Conservation (phyloP, 331 rosid species). For the Phaseolus coccineus region DNA sequence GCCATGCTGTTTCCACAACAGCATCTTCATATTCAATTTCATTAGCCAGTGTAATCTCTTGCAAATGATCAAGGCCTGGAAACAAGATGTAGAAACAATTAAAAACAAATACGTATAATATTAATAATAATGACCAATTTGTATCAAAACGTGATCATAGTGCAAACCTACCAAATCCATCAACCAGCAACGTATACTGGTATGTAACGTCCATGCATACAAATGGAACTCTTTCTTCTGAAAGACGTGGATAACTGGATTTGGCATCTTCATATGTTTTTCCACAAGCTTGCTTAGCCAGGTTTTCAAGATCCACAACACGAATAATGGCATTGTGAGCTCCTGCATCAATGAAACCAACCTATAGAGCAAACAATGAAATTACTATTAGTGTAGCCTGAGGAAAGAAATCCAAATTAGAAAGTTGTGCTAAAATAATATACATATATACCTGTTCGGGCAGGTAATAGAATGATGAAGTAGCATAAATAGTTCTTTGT, state of each 20-base stretch:
- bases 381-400: not conserved
- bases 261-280: constrained; percentile 55
- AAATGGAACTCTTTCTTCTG: constrained; percentile 54
- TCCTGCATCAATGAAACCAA: constrained; percentile 2
- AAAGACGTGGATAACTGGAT: constrained; percentile 46
- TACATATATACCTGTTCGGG: not conserved
- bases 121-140: not conserved
- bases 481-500: constrained; percentile 57
- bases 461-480: constrained; percentile 47
- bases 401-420: not conserved
- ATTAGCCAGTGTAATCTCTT: too few species aligned
- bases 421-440: not conserved
- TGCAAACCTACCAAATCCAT: constrained; percentile 68
- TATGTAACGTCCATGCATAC: constrained; percentile 76
- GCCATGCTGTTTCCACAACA: constrained; percentile 78
- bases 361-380: not conserved
- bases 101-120: not conserved
- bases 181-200: constrained; percentile 65
- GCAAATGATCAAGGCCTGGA: constrained; percentile 9
- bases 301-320: constrained; percentile 55
- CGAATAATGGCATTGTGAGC: constrained; percentile 43
- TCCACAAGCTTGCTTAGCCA: constrained; percentile 69
- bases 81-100: not conserved
- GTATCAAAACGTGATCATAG: not conserved
- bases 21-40: constrained; percentile 41